Base-by-base conservation (phyloP, 164 flowering plant genomes). In the Annona squamosa region DNA sequence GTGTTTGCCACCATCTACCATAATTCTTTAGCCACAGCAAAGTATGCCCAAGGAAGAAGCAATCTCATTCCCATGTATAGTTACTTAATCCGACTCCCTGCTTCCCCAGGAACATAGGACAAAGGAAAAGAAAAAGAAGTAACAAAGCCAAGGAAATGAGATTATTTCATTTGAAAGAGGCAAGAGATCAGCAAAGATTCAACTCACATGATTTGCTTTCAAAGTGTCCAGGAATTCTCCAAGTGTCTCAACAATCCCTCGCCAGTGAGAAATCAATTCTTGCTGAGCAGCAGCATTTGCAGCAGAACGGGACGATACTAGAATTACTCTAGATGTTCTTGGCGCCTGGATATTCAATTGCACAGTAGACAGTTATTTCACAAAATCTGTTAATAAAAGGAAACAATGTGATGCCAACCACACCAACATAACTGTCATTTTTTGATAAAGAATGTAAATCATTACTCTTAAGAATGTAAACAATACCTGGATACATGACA, bases 201-300 rank as follows among this genome's bases (percentile, higher is more conserved):
- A 45, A 82, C 97, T 85, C 3, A 95, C 99, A 82, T 91, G 87
- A 82, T 95, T 93, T 65, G 78, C 84, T 86, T 89, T 89, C 79
- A 95, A 79, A 37, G 95, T 95, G 78, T 81, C 82, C 83, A 95
- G 81, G 85, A 93, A 91, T 81, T 79, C 87, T 65, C 89, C 90
- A 44, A 95, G 98, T 84, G 92, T 91, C 82, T 86, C 89, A 68
- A 93, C 99, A 74, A 95, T 95, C 70, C 92, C 98, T 85, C 91
- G 98, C 99, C 99, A 95, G 77, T 95, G 99, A 74, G 95, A 97
- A 80, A 91, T 93, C 80, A 95, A 79, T 63, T 88, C 91, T 82
- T 91, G 91, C 82, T 93, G 99, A 18, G 93, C 97, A 62, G 93
- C 92, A 43, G 87, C 83, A 79, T 85, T 95, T 48, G 90, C 91